phyloP scores from a whole-genome alignment of 139 green algal species.

The Chlorella sp. region DNA sequence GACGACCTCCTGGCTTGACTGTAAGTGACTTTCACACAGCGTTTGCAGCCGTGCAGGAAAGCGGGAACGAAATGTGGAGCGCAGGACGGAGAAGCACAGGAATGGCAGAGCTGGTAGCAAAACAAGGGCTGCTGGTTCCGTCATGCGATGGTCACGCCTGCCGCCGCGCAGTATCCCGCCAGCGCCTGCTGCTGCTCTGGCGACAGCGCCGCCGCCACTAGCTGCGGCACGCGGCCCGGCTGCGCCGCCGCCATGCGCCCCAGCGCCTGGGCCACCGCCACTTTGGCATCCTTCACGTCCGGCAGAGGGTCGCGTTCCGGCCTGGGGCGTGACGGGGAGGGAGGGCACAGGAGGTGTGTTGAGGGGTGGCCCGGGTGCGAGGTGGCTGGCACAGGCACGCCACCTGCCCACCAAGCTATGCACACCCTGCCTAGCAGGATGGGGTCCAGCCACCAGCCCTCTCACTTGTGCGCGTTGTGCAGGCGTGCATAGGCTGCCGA shows the following conservation, averaged over 20 bases:
- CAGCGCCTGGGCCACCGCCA: slow-evolving; percentile 58
- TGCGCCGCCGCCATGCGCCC: slow-evolving; percentile 7
- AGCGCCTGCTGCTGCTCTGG: slow-evolving; percentile 51
- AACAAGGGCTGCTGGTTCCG: too few relatives aligned
- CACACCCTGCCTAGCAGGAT: too few relatives aligned
- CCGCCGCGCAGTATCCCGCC: slow-evolving; percentile 33
- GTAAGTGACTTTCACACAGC: not conserved
- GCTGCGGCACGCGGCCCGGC: slow-evolving; percentile 42
- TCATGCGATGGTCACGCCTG: slow-evolving; percentile 45
- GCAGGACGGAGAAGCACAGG: not conserved
- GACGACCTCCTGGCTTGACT: not conserved
- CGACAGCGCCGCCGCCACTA: slow-evolving; percentile 33
- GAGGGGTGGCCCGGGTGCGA: not conserved
- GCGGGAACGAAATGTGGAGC: not conserved
- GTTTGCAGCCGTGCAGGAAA: not conserved
- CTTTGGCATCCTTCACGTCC: slow-evolving; percentile 53
- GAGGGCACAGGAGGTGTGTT: not conserved
- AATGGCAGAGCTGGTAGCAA: too few relatives aligned
- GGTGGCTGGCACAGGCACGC: too few relatives aligned
- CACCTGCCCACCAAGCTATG: too few relatives aligned
- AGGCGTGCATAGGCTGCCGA: slow-evolving; percentile 83
- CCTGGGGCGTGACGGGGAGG: not conserved
- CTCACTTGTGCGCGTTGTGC: slow-evolving; percentile 72
- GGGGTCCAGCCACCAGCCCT: not conserved
- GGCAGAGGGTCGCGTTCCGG: slow-evolving; percentile 50